Percentiles rank a stretch among this genome's conserved stretches.
Conservation (phyloP, 2,329 filamentous ascomycete species). For the Tolypocladium sp. region DNA sequence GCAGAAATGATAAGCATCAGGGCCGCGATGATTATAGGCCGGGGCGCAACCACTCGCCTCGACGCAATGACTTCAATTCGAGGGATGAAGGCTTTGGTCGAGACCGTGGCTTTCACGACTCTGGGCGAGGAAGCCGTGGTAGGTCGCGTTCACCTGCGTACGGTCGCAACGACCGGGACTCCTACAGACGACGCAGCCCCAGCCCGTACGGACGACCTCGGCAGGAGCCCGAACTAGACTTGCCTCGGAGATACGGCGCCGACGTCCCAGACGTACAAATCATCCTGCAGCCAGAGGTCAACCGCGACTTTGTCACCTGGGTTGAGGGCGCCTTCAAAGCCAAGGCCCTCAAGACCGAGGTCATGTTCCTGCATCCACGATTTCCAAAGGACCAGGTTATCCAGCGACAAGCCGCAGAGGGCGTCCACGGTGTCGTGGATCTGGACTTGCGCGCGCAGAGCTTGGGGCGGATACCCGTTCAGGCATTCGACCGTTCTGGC, state of each 20-base stretch:
- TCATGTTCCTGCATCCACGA: conserved; percentile 69
- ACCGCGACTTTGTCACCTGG: conserved; percentile 72
- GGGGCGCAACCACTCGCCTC: conserved; percentile 50
- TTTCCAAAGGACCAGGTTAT: conserved; percentile 73
- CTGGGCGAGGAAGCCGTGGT: conserved; percentile 37
- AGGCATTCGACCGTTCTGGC: conserved; percentile 73
- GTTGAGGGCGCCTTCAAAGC: conserved; percentile 68
- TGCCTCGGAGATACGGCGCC: conserved; percentile 62
- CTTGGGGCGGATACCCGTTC: conserved; percentile 66
- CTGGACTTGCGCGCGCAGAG: conserved; percentile 62
- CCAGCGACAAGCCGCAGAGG: conserved; percentile 76
- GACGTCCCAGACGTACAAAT: conserved; percentile 88
- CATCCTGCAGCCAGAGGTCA: conserved; percentile 68
- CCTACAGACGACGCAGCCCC: conserved; percentile 60
- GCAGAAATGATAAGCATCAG: conserved; percentile 34
- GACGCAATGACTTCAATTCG: conserved; percentile 43
- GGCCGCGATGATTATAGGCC: conserved; percentile 57
- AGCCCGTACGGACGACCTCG: conserved; percentile 49
- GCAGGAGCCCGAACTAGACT: conserved; percentile 50
- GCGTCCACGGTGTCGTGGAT: conserved; percentile 76
- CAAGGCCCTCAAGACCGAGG: conserved; percentile 64
- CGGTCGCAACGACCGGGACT: conserved; percentile 32
- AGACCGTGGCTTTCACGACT: conserved; percentile 32
- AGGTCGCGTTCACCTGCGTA: conserved; percentile 60
- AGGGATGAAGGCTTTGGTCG: conserved; percentile 53